A percentile compares a stretch with the other conserved stretches of the same genome.
Conservation (phyloP, 2,329 filamentous ascomycete species). For the Pestalotiopsis sp. region DNA sequence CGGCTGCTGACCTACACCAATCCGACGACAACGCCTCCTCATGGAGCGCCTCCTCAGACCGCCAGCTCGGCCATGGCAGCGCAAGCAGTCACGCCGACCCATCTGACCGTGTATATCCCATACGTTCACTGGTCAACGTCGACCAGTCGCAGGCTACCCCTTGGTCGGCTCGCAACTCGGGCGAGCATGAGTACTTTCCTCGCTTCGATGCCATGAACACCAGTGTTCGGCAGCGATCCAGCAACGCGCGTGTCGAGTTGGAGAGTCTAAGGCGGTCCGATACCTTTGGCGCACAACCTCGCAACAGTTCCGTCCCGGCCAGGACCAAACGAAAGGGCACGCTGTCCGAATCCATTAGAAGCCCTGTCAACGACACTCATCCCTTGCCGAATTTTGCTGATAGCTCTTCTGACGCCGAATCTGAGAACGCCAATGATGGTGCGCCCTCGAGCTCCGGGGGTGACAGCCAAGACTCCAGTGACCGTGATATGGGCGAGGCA, state of each 20-base stretch:
- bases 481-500: constrained; percentile 34
- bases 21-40: constrained; percentile 35
- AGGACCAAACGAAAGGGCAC: constrained; percentile 18
- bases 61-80: constrained; percentile 36
- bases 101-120: constrained; percentile 74
- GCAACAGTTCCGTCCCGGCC: constrained; percentile 1
- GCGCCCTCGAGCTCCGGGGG: constrained; percentile 16
- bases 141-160: constrained; percentile 49
- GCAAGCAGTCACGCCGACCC: constrained; percentile 34
- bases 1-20: neutral
- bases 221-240: constrained; percentile 33
- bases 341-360: constrained; percentile 16
- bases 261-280: constrained; percentile 18
- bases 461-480: constrained; percentile 15
- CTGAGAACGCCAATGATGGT: constrained; percentile 22
- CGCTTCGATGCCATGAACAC: constrained; percentile 29
- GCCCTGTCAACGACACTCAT: constrained; percentile 15
- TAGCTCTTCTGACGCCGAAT: constrained; percentile 22
- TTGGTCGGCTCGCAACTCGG: constrained; percentile 34
- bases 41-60: constrained; percentile 45
- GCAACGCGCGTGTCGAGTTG: constrained; percentile 28
- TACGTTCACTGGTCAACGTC: constrained; percentile 76
- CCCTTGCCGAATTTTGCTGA: constrained; percentile 26
- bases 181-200: constrained; percentile 41
- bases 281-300: constrained; percentile 17